Base-by-base conservation (phyloP, 139 green algal species). In the Limnomonas spitsbergensis region DNA sequence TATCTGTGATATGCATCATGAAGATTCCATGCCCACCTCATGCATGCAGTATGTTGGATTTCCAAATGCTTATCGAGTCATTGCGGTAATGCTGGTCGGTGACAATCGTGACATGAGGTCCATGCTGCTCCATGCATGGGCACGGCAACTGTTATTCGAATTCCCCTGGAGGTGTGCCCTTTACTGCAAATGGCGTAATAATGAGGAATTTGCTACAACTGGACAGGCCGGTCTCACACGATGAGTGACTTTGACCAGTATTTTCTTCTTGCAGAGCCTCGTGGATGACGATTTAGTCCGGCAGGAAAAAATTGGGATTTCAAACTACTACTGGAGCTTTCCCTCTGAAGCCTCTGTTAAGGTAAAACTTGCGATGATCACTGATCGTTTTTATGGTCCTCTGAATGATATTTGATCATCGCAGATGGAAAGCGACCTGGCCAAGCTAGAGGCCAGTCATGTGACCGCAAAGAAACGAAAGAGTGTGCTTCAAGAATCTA, bases 261-360 rank as follows among this genome's bases (percentile, higher is more conserved):
- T n/a, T n/a, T n/a, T n/a, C n/a, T n/a, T 67, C 39, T 35, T 38
- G 40, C 39, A 94, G 83, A 76, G 66, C 3, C 77, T 95, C 20
- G 85, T 93, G 0, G 92, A 95, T 76, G 92, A 95, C 66, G 88
- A 94, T 81, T 32, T 96, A 40, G 90, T 95, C 4, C 85, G 91
- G 35, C 77, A 83, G 47, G 92, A 96, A 75, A 93, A 93, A 77
- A 95, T 96, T 42, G 92, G 92, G 26, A 84, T 81, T 29, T 88
- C 78, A 34, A 96, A 95, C 75, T 96, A 91, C 78, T 94, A 91
- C 70, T 96, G 92, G 92, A 81, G 81, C 1, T 96, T 96, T 74
- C 89, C 90, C 0, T 83, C 80, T 4, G 91, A 95, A 52, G 87
- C 87, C 2, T 87, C 86, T 3, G 87, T 90, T 26, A 91, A 90